A percentile compares a stretch with the other conserved stretches of the same genome.
These are phyloP conservation scores for Beauveria sp. DNA, from an alignment of 2,329 filamentous ascomycete genomes.

Conservation along the genomic window DNA sequence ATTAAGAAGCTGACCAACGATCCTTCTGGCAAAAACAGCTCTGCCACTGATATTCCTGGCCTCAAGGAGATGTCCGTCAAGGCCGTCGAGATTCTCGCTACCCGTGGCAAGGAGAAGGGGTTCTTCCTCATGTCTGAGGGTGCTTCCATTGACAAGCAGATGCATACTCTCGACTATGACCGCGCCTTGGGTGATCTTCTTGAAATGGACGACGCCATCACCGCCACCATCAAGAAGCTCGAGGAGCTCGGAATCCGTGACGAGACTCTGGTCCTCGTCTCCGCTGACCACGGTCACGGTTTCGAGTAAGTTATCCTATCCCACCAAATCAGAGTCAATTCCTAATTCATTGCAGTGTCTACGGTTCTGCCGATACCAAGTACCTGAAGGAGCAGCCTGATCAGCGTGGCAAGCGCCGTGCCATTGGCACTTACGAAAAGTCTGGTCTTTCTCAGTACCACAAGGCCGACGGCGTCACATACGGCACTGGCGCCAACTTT, in stretches of 20 bases:
- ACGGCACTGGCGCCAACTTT: slow-evolving; percentile 68
- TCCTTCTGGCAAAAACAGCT: slow-evolving; percentile 54
- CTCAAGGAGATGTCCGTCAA: slow-evolving; percentile 88
- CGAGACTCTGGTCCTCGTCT: slow-evolving; percentile 71
- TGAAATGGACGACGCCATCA: slow-evolving; percentile 77
- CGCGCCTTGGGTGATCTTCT: slow-evolving; percentile 77
- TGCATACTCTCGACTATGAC: slow-evolving; percentile 81
- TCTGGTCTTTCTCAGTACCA: slow-evolving; percentile 73
- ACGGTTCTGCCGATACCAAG: slow-evolving; percentile 71
- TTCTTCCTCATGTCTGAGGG: slow-evolving; percentile 88
- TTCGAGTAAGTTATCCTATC: slow-evolving; percentile 50
- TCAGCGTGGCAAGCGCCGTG: slow-evolving; percentile 66
- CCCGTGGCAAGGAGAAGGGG: slow-evolving; percentile 58
- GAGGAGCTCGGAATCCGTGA: slow-evolving; percentile 58
- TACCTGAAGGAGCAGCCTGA: slow-evolving; percentile 60
- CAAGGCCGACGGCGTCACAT: slow-evolving; percentile 51
- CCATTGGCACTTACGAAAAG: slow-evolving; percentile 64
- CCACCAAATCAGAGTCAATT: not conserved
- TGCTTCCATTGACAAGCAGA: slow-evolving; percentile 82
- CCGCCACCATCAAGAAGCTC: slow-evolving; percentile 65
- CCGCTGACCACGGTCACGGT: slow-evolving; percentile 83
- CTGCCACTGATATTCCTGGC: slow-evolving; percentile 69
- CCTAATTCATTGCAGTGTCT: slow-evolving; percentile 43
- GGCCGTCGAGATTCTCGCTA: slow-evolving; percentile 70
- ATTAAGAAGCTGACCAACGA: slow-evolving; percentile 58